Base-by-base conservation (phyloP, 1,139 yeast species). In the Blastobotrys elegans region DNA sequence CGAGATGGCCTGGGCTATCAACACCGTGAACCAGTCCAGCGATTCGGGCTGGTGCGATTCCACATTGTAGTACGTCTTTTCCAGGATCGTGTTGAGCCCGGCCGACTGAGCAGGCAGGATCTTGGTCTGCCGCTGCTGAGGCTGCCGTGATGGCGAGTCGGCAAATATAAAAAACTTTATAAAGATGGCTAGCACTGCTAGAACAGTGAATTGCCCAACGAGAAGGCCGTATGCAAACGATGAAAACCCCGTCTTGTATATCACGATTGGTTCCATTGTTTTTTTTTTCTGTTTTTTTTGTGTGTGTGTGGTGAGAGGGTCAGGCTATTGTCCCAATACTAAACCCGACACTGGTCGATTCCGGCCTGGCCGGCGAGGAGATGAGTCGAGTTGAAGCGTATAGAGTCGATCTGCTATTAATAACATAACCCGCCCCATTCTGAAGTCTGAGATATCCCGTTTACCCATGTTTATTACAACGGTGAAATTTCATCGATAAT, bases 1-100 rank as follows among this genome's bases (percentile, higher is more conserved):
- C 20, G 88, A 79, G 21, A 92, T 82, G 4, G 90, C 83, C 63
- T 94, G 97, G 0, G 97, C 98, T 20, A 92, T 77, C 42, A 92
- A 71, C 1, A 92, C 97, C 59, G 92, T 92, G 63, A 92, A 88
- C 98, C 99, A 92, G 65, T 92, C 98, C 48, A 92, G 70, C 0
- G 96, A 84, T 68, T 92, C 99, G 0, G 97, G 78, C 2, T 83
- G 73, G 64, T 94, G 98, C 21, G 81, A 81, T 39, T 82, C 80
- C 1, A 92, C 97, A 61, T 92, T 88, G 64, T 94, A 94, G 62
- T 88, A 89, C 0, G 97, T 89, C 61, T 89, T 90, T 56, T 90
- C 97, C 45, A 92, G 70, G 26, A 90, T 86, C 0, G 82, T 58
- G 30, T 56, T 56, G 17, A 62, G 62, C 49, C 54, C 61, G 52